phyloP scores from a whole-genome alignment of 1,284 basidiomycete species.

The Sphaerobolus stellatus region DNA sequence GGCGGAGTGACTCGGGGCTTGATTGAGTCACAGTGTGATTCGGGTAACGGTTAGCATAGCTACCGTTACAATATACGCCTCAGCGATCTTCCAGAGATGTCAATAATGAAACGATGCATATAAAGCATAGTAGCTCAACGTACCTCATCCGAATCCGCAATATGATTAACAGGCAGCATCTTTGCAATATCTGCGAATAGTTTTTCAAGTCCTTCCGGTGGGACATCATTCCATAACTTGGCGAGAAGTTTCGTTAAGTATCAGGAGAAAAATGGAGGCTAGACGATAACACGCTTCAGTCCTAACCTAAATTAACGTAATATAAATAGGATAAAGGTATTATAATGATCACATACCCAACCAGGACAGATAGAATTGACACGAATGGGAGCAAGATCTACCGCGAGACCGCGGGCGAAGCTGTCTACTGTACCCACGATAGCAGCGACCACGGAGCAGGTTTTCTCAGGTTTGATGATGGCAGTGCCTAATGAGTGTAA shows the following conservation, averaged over 20 bases:
- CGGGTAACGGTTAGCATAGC: no score
- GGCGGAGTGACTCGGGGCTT: no score
- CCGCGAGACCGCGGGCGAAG: constrained; percentile 19
- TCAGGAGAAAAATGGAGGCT: background rate
- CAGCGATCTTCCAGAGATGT: background rate
- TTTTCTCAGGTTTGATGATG: constrained; percentile 12
- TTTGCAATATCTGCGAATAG: constrained; percentile 12
- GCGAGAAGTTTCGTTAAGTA: background rate
- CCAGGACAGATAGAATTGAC: constrained; percentile 21
- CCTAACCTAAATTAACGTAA: background rate
- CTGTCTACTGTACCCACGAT: constrained; percentile 19
- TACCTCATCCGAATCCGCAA: constrained; percentile 19
- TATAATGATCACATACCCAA: constrained; percentile 8
- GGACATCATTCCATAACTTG: constrained; percentile 19
- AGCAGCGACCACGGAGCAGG: constrained; percentile 18
- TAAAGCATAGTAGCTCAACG: background rate
- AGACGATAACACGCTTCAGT: constrained; percentile 7
- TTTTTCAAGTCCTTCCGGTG: constrained; percentile 11
- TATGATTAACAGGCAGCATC: constrained; percentile 16
- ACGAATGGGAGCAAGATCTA: constrained; percentile 21
- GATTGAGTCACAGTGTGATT: no score
- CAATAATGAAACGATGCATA: background rate
- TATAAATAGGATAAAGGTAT: background rate
- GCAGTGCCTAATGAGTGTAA: no score
- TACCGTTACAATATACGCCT: no score